phyloP scores from a whole-genome alignment of 129 eudicot species.

The Silybum marianum region DNA sequence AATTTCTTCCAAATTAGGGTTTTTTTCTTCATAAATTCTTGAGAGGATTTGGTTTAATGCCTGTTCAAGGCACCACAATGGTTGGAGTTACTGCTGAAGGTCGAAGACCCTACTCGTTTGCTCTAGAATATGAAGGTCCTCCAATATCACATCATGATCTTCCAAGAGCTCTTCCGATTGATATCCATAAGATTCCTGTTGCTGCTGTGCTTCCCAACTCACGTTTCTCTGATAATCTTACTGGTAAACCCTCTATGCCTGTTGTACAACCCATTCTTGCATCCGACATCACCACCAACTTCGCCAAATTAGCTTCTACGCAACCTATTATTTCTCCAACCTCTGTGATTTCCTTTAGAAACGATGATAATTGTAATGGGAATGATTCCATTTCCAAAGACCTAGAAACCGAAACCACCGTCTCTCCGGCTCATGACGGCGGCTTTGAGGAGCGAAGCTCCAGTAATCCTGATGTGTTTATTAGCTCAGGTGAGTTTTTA shows the following conservation, averaged over 20 bases:
- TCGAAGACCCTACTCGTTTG: conserved; percentile 63
- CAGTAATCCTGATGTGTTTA: conserved; percentile 35
- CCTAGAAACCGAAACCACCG: conserved; percentile 58
- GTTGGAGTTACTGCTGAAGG: conserved; percentile 40
- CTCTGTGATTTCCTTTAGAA: conserved; percentile 65
- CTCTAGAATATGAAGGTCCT: conserved; percentile 87
- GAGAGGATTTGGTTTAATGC: conserved; percentile 8
- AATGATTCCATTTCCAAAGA: conserved; percentile 45
- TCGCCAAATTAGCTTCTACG: conserved; percentile 52
- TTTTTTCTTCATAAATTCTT: background rate
- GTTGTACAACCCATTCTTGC: conserved; percentile 80
- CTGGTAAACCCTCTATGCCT: conserved; percentile 58
- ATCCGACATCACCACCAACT: conserved; percentile 43
- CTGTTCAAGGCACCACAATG: conserved; percentile 29
- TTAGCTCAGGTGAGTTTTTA: conserved; percentile 57
- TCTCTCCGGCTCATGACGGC: conserved; percentile 56
- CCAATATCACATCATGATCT: conserved; percentile 61
- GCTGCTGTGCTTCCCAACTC: conserved; percentile 59
- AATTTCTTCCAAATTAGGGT: conserved; percentile 19
- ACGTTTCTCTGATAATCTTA: conserved; percentile 32
- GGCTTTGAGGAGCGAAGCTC: conserved; percentile 46
- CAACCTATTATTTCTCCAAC: conserved; percentile 67
- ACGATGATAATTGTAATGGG: conserved; percentile 12
- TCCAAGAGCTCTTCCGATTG: conserved; percentile 85
- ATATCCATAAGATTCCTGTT: conserved; percentile 76